phyloP scores from a whole-genome alignment of 2,329 filamentous ascomycete genomes.

The Hypoxylon sp. region DNA sequence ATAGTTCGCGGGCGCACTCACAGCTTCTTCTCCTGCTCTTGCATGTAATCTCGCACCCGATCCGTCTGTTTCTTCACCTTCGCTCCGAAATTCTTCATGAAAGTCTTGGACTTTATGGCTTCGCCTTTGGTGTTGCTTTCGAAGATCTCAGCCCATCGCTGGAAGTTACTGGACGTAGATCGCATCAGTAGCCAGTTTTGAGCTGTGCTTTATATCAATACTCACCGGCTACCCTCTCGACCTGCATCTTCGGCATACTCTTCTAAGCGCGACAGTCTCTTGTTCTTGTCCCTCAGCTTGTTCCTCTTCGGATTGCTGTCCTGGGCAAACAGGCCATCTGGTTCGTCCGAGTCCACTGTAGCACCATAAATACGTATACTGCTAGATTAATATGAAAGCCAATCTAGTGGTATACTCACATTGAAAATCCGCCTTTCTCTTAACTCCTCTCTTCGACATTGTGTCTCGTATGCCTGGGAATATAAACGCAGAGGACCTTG shows the following conservation, averaged over 20 bases:
- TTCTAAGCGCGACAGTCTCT: constrained; percentile 49
- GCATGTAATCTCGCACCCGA: constrained; percentile 44
- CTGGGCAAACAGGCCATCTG: constrained; percentile 30
- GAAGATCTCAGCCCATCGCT: constrained; percentile 49
- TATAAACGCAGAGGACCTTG: neutral
- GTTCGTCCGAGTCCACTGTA: constrained; percentile 34
- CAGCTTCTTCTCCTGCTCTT: constrained; percentile 51
- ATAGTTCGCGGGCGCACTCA: constrained; percentile 41
- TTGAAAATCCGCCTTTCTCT: constrained; percentile 43
- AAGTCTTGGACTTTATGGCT: constrained; percentile 50
- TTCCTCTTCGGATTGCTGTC: constrained; percentile 13
- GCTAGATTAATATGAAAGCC: neutral
- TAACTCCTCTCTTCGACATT: constrained; percentile 44
- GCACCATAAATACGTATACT: constrained; percentile 26
- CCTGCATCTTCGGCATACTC: constrained; percentile 52
- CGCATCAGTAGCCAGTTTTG: constrained; percentile 4
- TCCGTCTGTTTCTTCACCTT: constrained; percentile 45
- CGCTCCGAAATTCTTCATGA: constrained; percentile 50
- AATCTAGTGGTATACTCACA: constrained; percentile 18
- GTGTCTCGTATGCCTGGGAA: neutral
- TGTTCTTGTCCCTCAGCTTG: constrained; percentile 37
- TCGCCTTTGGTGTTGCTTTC: constrained; percentile 52
- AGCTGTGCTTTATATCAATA: neutral
- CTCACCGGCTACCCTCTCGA: constrained; percentile 48
- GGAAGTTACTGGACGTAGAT: constrained; percentile 44